A percentile compares a stretch with the other conserved stretches of the same genome.
These are phyloP conservation scores for Nannizziopsis arthrosporioides DNA, from an alignment of 2,329 filamentous ascomycete genomes.

Conservation along the genomic window DNA sequence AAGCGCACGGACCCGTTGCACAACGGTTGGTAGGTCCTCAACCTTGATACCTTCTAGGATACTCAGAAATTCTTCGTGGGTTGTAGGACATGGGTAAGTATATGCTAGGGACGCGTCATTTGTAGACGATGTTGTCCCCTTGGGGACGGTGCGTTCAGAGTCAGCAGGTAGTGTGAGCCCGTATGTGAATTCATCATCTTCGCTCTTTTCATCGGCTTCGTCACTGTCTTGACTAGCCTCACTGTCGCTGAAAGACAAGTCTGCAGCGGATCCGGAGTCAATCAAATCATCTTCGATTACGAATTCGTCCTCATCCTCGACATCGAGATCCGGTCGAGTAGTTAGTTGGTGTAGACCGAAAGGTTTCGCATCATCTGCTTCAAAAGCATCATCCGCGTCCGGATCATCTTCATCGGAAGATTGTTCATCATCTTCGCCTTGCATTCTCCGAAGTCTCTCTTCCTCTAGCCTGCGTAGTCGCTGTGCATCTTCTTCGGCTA, in stretches of 20 bases:
- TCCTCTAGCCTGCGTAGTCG: constrained; percentile 71
- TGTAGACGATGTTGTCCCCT: not conserved
- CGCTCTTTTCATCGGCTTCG: constrained; percentile 44
- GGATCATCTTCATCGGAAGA: constrained; percentile 31
- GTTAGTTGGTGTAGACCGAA: constrained; percentile 49
- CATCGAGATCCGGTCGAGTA: constrained; percentile 44
- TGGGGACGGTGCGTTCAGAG: constrained; percentile 32
- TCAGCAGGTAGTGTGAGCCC: constrained; percentile 44
- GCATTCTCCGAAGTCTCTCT: constrained; percentile 74
- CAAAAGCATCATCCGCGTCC: constrained; percentile 35
- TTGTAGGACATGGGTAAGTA: constrained; percentile 75
- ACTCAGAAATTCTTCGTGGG: constrained; percentile 59
- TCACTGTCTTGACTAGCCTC: constrained; percentile 42
- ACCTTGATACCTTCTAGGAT: constrained; percentile 51
- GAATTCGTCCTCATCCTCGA: constrained; percentile 93
- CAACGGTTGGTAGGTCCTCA: constrained; percentile 59
- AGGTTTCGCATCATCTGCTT: constrained; percentile 46
- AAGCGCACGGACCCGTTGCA: constrained; percentile 83
- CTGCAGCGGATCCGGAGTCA: constrained; percentile 58
- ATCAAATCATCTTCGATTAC: constrained; percentile 79
- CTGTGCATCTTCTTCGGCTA: constrained; percentile 62
- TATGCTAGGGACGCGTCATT: constrained; percentile 49
- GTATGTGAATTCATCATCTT: constrained; percentile 59
- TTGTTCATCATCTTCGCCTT: constrained; percentile 57
- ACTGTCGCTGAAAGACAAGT: constrained; percentile 31